Evolutionary conservation across 2,329 filamentous ascomycete species (phyloP).

Genomic region (Colletotrichum sojae): DNA sequence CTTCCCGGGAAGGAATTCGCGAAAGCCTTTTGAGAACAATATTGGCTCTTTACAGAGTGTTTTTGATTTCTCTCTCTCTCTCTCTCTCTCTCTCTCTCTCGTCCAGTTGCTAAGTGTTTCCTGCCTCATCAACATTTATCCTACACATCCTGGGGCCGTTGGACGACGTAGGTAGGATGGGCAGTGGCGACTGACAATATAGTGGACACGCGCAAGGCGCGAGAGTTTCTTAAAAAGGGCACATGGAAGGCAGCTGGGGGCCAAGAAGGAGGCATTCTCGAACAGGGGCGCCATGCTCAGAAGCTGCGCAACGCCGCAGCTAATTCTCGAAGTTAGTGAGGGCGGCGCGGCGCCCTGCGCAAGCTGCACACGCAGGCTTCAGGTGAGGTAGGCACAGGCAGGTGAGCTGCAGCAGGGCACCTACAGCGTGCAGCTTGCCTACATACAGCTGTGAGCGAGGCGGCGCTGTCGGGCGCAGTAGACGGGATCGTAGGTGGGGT

Average conservation of each 20-base stretch:
- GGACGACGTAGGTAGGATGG: not conserved
- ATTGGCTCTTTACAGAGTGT: too few relatives aligned
- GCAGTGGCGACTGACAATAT: not conserved
- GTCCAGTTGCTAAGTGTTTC: not conserved
- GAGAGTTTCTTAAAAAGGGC: conserved; percentile 17
- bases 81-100: too few relatives aligned
- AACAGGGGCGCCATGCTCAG: conserved; percentile 22
- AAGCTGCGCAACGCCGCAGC: not conserved
- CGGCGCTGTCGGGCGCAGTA: not conserved
- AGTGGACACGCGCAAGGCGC: not conserved
- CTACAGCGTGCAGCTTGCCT: not conserved
- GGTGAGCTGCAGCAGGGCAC: conserved; percentile 7
- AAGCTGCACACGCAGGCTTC: conserved; percentile 23
- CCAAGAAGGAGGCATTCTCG: conserved; percentile 6
- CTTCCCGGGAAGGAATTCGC: not conserved
- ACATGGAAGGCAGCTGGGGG: conserved; percentile 6
- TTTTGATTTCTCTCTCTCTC: too few relatives aligned
- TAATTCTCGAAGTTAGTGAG: conserved; percentile 13
- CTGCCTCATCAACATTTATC: not conserved
- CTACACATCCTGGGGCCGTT: not conserved
- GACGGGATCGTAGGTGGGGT: too few relatives aligned
- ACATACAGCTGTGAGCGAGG: not conserved
- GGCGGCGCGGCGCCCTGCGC: conserved; percentile 6
- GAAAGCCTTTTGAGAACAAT: not conserved
- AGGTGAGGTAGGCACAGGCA: conserved; percentile 9